Base-by-base conservation (phyloP, 345 rosid species). In the Pugionium cornutum region DNA sequence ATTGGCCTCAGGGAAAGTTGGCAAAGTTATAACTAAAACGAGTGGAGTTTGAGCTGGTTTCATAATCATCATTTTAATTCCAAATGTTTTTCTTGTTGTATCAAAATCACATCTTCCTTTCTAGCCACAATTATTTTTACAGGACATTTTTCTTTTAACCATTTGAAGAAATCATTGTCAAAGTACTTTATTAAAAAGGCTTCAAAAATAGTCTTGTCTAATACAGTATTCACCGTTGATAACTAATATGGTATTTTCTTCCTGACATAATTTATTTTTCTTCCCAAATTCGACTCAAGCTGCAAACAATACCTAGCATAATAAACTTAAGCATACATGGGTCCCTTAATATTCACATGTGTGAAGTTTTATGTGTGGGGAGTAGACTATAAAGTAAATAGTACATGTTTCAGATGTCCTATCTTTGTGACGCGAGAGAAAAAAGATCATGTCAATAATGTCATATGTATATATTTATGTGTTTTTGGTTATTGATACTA, bases 51-150 rank as follows among this genome's bases (percentile, higher is more conserved):
- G 32, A 26, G 9, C 32, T 35, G 35, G 4, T 31, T 51, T 10
- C 35, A 5, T 6, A 41, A 31, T 46, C 51, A 62, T 70, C 75
- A 55, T 62, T 45, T 46, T 25, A 39, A 3, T 9, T 53, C 28
- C 18, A 69, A 53, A 69, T 55, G 31, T 18, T 18, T 18, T 18
- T 18, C 47, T 70, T 63, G 36, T 25, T 54, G 75, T 47, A 47
- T 4, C 44, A 7, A 54, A 45, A 37, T 25, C 4, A 53, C 55
- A 45, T 61, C 34, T 29, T 70, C 48, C 30, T 53, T 69, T 45
- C 73, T 69, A 41, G 67, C 67, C 61, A 18, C 74, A 44, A 61
- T 53, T 52, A 51, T 69, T 54, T 70, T 37, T 62, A 36, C 54
- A 57, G 39, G 18, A 62, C 50, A 70, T 25, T 25, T 10, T 46